phyloP scores from a whole-genome alignment of 495 filamentous ascomycete genomes.

The Glutinoglossum americanum region DNA sequence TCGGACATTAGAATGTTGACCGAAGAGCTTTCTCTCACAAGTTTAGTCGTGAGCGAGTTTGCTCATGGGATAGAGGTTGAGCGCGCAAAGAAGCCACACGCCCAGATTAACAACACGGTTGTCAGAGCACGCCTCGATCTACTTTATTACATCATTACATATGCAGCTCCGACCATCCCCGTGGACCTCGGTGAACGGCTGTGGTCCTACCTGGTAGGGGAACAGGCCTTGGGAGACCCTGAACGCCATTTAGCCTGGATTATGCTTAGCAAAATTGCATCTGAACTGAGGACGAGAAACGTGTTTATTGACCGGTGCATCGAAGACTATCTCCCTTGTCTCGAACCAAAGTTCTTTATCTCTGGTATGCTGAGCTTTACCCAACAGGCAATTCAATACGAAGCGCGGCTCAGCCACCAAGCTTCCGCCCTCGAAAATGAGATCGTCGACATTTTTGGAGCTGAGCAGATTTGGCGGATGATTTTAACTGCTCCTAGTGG shows the following conservation, averaged over 20 bases:
- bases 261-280: conserved; percentile 31
- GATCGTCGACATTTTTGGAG: conserved; percentile 32
- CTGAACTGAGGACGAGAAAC: conserved; percentile 26
- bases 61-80: conserved; percentile 11
- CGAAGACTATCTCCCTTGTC: conserved; percentile 36
- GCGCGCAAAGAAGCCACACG: neutral
- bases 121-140: conserved; percentile 32
- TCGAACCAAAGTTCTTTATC: conserved; percentile 45
- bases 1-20: conserved; percentile 27
- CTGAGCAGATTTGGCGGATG: conserved; percentile 69
- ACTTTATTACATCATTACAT: conserved; percentile 31
- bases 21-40: conserved; percentile 29
- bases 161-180: conserved; percentile 36
- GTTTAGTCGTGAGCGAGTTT: conserved; percentile 29
- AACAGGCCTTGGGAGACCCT: conserved; percentile 27
- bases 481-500: conserved; percentile 47
- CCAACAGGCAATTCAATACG: conserved; percentile 27
- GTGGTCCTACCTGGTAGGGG: conserved; percentile 47
- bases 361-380: conserved; percentile 45
- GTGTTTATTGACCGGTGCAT: conserved; percentile 46
- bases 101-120: neutral
- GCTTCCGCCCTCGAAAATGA: conserved; percentile 22
- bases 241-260: conserved; percentile 44
- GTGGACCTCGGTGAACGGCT: conserved; percentile 36
- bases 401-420: conserved; percentile 20